These are phyloP conservation scores for Trametes versicolor DNA, from an alignment of 1,284 basidiomycete genomes.

Conservation along the genomic window DNA sequence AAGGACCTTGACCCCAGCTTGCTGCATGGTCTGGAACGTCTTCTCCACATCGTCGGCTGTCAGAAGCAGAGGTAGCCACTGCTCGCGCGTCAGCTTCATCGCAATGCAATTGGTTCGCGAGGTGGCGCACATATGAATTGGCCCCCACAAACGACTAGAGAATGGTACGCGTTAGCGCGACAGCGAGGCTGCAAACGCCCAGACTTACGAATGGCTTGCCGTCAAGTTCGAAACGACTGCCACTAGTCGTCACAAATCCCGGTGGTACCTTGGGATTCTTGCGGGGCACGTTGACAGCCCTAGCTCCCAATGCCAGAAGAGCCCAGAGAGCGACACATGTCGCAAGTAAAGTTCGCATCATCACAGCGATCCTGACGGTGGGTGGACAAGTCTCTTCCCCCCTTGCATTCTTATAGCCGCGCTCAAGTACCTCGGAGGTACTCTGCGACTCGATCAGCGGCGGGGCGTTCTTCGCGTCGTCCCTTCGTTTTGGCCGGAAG, in stretches of 20 bases:
- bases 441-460: not conserved
- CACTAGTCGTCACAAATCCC: constrained; percentile 57
- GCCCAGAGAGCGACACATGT: constrained; percentile 16
- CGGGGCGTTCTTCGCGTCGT: not conserved
- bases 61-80: constrained; percentile 69
- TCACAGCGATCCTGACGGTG: not conserved
- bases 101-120: not conserved
- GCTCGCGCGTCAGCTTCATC: not conserved
- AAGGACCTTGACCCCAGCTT: constrained; percentile 66
- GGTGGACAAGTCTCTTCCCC: not conserved
- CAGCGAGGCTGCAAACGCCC: not conserved
- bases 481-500: constrained; percentile 17
- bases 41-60: constrained; percentile 64
- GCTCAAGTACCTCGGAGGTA: not conserved
- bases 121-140: constrained; percentile 48
- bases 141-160: constrained; percentile 51
- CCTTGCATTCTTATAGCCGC: not conserved
- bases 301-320: not conserved
- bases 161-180: constrained; percentile 11
- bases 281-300: not conserved
- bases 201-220: constrained; percentile 56
- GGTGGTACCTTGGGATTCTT: constrained; percentile 27
- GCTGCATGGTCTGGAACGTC: constrained; percentile 65
- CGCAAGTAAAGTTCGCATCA: constrained; percentile 28
- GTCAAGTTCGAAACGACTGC: constrained; percentile 54